Conservation (phyloP, 2,329 filamentous ascomycete genomes). For the Metarhizium album region DNA sequence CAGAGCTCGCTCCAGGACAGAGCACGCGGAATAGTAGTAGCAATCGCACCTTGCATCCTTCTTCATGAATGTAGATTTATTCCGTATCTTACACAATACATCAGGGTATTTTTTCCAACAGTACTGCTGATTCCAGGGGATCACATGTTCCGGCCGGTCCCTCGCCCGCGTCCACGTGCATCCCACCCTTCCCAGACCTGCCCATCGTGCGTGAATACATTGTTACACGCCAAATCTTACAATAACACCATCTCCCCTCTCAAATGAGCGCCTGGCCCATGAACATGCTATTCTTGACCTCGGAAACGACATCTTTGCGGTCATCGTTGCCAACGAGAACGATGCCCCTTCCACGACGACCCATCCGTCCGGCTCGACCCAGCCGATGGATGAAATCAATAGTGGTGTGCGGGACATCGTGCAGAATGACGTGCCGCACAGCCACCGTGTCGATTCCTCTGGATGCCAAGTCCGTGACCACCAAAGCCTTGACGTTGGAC, state of each 20-base stretch:
- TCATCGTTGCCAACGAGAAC: slow-evolving; percentile 87
- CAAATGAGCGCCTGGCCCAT: slow-evolving; percentile 69
- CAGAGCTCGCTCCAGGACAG: no score
- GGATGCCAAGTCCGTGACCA: slow-evolving; percentile 87
- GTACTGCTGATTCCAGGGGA: background rate
- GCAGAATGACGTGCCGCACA: slow-evolving; percentile 83
- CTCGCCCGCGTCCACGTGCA: background rate
- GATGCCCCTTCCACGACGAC: slow-evolving; percentile 75
- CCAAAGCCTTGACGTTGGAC: slow-evolving; percentile 76
- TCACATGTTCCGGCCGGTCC: background rate
- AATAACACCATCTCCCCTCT: slow-evolving; percentile 3
- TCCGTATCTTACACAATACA: no score
- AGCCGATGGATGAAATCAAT: slow-evolving; percentile 98
- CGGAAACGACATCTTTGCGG: slow-evolving; percentile 77
- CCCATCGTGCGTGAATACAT: background rate
- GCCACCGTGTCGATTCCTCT: slow-evolving; percentile 89
- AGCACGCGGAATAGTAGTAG: no score
- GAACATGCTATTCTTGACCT: slow-evolving; percentile 85
- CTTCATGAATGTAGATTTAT: no score
- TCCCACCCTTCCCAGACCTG: background rate
- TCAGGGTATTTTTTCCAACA: background rate
- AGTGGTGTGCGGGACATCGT: slow-evolving; percentile 94
- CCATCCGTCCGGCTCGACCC: slow-evolving; percentile 86
- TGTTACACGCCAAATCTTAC: slow-evolving; percentile 2
- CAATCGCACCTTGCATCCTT: no score